Evolutionary conservation across 2,329 filamentous ascomycete species (phyloP), one percentile per base, ranked within the genome.

Genomic region (Phialophora macrospora): DNA sequence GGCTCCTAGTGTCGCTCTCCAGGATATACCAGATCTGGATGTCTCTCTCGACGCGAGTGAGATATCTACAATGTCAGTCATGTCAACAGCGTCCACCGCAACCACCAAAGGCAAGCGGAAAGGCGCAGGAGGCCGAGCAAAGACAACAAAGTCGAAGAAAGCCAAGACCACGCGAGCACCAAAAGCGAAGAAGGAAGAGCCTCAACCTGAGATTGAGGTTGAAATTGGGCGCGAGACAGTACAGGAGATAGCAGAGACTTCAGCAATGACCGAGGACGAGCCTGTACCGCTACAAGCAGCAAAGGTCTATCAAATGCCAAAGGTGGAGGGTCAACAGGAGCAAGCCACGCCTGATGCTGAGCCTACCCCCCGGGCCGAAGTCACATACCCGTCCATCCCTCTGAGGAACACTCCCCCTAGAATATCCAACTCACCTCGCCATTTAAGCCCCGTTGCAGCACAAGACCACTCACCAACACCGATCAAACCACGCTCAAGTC

Each of bases 21-120:
- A 60, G 49, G 14, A 38, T 17, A 68, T 79, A 4, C 72, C 77
- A 24, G 80, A 80, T 26, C 55, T 79, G 24, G 80, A 82, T 30
- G 79, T 88, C 79, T 65, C 80, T 78, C 63, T 91, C 83, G 72
- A 87, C 78, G 73, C 86, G 79, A 84, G 85, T 49, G 51, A 41
- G 17, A 62, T 55, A 34, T 55, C 49, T 80, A 64, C 68, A 1
- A 62, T 64, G 52, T 79, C 78, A 6, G 64, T 69, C 34, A 75
- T 74, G 28, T 78, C 76, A 12, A 80, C 78, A 51, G 66, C 77
- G 4, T 79, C 77, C 4, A 80, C 79, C 34, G 65, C 78, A 3
- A 80, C 81, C 12, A 74, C 77, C 0, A 85, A 83, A 67, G 75
- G 82, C 1, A 87, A 7, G 78, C 81, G 44, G 49, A 72, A 72